Evolutionary conservation across 192 early-diverging fungal species (phyloP).

Genomic region (Backusella sp.): DNA sequence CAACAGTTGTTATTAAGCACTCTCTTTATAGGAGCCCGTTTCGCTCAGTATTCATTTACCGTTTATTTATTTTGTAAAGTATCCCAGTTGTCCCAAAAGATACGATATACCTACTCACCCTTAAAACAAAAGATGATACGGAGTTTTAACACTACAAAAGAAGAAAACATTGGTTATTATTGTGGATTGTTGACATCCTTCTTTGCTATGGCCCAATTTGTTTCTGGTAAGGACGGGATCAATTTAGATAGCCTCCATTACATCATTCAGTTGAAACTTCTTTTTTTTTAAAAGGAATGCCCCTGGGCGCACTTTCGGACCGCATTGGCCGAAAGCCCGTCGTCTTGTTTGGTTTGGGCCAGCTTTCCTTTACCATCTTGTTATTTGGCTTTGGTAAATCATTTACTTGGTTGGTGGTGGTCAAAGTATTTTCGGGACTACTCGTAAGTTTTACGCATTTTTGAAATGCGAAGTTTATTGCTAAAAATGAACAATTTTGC

Average conservation of each 20-base stretch:
- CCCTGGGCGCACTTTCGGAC: slow-evolving; percentile 67
- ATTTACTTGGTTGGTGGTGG: slow-evolving; percentile 48
- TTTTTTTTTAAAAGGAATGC: slow-evolving; percentile 35
- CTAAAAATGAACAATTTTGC: too few species aligned
- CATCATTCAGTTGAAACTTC: too few species aligned
- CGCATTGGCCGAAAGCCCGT: slow-evolving; percentile 68
- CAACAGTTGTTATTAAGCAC: too few species aligned
- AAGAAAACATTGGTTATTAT: slow-evolving; percentile 51
- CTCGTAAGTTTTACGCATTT: slow-evolving; percentile 22
- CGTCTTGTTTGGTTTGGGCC: slow-evolving; percentile 65
- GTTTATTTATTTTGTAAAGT: slow-evolving; percentile 15
- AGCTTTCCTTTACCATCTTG: slow-evolving; percentile 57
- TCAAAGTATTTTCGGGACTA: slow-evolving; percentile 56
- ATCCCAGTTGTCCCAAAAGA: neutral
- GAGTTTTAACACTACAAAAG: slow-evolving; percentile 62
- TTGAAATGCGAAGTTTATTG: too few species aligned
- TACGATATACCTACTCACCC: neutral
- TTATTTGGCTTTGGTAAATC: slow-evolving; percentile 64
- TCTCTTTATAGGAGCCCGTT: slow-evolving; percentile 13
- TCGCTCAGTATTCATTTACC: slow-evolving; percentile 17
- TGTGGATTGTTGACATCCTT: slow-evolving; percentile 47
- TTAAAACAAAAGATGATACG: slow-evolving; percentile 39
- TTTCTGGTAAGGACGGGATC: slow-evolving; percentile 33
- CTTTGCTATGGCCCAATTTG: slow-evolving; percentile 49
- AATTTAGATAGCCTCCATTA: too few species aligned